phyloP scores from a whole-genome alignment of 148 eudicot genomes.

The Diospyros lotus region DNA sequence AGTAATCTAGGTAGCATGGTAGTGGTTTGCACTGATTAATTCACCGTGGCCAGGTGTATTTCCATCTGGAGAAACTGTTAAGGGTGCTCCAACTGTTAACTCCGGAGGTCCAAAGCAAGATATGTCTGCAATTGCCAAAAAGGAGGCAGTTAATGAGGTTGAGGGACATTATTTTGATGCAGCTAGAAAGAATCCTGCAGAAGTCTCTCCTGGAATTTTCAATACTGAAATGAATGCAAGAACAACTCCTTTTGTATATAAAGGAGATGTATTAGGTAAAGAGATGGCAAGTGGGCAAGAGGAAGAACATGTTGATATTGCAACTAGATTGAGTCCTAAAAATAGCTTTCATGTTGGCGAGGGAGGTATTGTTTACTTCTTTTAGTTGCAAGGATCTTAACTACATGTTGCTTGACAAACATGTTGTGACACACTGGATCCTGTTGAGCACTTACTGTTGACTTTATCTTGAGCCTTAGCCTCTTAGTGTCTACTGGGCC shows the following conservation, averaged over 20 bases:
- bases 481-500: too few relatives aligned
- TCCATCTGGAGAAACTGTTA: slow-evolving; percentile 12
- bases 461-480: not conserved
- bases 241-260: slow-evolving; percentile 1
- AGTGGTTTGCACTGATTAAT: not conserved
- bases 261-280: slow-evolving; percentile 5
- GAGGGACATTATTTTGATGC: slow-evolving; percentile 13
- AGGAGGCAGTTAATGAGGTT: slow-evolving; percentile 12
- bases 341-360: slow-evolving; percentile 8
- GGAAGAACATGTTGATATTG: slow-evolving; percentile 3
- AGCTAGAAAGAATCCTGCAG: slow-evolving; percentile 9
- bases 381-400: not conserved
- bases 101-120: slow-evolving; percentile 7
- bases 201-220: slow-evolving; percentile 9
- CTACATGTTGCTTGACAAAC: not conserved
- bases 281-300: slow-evolving; percentile 3
- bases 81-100: slow-evolving; percentile 13
- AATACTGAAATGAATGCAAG: not conserved
- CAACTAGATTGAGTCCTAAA: slow-evolving; percentile 1
- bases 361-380: slow-evolving; percentile 18
- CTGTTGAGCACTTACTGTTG: not conserved
- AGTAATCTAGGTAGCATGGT: not conserved
- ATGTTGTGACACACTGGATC: not conserved
- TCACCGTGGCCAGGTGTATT: not conserved
- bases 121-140: slow-evolving; percentile 9